These are phyloP conservation scores for Ensete glaucum DNA, from an alignment of 176 grass and related monocot genomes.

Conservation along the genomic window DNA sequence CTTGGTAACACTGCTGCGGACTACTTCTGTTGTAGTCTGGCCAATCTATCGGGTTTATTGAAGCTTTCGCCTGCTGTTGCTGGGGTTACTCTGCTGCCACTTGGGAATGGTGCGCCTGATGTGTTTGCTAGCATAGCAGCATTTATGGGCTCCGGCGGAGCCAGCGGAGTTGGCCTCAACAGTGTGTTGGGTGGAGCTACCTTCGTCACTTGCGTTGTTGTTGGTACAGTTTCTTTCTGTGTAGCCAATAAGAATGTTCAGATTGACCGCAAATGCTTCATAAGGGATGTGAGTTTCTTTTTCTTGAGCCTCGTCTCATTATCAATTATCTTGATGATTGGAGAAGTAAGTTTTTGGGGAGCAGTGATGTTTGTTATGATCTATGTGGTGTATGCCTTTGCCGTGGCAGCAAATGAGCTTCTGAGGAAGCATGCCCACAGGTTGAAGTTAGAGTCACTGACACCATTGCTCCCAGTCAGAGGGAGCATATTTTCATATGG, in stretches of 20 bases:
- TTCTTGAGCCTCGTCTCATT: not conserved
- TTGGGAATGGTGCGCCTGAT: slow-evolving; percentile 23
- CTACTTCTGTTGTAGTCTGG: slow-evolving; percentile 20
- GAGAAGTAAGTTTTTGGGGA: slow-evolving; percentile 17
- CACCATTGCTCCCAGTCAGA: slow-evolving; percentile 9
- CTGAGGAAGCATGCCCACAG: not conserved
- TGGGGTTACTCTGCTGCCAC: slow-evolving; percentile 19
- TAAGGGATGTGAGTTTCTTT: slow-evolving; percentile 19
- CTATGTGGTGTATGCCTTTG: slow-evolving; percentile 10
- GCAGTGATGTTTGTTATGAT: slow-evolving; percentile 17
- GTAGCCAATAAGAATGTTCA: slow-evolving; percentile 18
- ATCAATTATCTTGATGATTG: slow-evolving; percentile 14
- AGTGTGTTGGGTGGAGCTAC: slow-evolving; percentile 20
- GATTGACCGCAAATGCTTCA: slow-evolving; percentile 19
- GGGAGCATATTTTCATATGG: slow-evolving; percentile 6
- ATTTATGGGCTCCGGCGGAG: slow-evolving; percentile 15
- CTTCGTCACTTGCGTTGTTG: slow-evolving; percentile 22
- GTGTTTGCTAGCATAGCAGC: slow-evolving; percentile 23
- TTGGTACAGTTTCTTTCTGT: slow-evolving; percentile 16
- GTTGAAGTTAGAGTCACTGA: slow-evolving; percentile 3
- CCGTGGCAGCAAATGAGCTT: slow-evolving; percentile 18
- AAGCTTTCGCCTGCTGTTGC: slow-evolving; percentile 13
- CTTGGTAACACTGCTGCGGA: slow-evolving; percentile 21
- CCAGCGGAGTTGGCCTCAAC: slow-evolving; percentile 16
- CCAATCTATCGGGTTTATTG: slow-evolving; percentile 13